Base-by-base conservation (phyloP, 1,284 basidiomycete species). In the Leccinum pachyderme region DNA sequence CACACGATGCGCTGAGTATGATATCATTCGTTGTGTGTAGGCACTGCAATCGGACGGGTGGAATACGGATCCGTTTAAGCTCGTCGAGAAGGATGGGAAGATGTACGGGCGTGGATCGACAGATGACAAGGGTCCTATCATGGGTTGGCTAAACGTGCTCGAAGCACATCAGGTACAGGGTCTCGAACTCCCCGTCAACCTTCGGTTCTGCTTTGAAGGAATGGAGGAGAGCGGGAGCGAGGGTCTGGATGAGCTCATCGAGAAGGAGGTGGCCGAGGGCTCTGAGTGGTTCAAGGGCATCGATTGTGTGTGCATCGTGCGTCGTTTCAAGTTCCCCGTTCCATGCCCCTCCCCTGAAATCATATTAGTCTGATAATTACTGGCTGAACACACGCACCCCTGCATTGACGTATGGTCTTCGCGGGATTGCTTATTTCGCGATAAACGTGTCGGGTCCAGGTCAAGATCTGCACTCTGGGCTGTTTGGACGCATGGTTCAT, bases 221-320 rank as follows among this genome's bases (percentile, higher is more conserved):
- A 99, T 99, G 97, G 96, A 99, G 74, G 96, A 99, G 77, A 91
- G 82, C 63, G 96, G 96, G 7, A 93, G 90, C 45, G 93, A 95
- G 65, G 95, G 95, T 6, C 81, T 99, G 11, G 95, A 98, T 68
- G 92, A 92, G 51, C 83, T 98, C 50, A 95, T 99, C 63, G 76
- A 82, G 60, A 79, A 78, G 49, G 94, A 98, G 77, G 87, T 87
- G 56, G 75, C 80, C 50, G 80, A 82, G 55, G 87, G 77, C 9
- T 18, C 15, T 41, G 79, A 85, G 67, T 98, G 89, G 82, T 97
- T 99, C 72, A 81, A 87, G 48, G 93, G 90, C 24, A 89, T 95
- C 33, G 96, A 99, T 67, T 93, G 91, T 62, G 91, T 97, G 59
- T 99, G 96, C 78, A 98, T 99, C 65, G 90, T 93, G 63, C 69